Percentiles rank a stretch among this genome's conserved stretches.
Conservation (phyloP, 2,329 filamentous ascomycete species). For the Aspergillus phoenicis region DNA sequence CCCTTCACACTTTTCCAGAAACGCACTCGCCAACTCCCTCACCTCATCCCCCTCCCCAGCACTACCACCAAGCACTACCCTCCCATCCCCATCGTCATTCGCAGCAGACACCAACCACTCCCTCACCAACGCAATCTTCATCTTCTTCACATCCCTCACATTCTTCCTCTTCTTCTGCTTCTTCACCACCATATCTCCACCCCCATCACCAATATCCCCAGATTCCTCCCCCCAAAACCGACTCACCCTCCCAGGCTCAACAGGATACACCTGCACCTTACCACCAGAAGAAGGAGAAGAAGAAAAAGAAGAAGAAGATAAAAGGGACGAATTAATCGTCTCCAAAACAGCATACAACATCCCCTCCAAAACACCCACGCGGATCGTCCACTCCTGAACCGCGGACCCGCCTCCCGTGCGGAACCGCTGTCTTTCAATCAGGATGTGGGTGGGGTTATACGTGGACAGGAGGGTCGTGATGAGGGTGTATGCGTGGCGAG, state of each 20-base stretch:
- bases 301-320: too few species aligned
- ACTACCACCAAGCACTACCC: conserved; percentile 15
- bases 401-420: conserved; percentile 65
- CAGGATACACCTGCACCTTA: conserved; percentile 12
- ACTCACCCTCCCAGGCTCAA: conserved; percentile 22
- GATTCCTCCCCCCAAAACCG: conserved; percentile 35
- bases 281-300: background rate
- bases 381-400: conserved; percentile 79
- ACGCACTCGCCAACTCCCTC: conserved; percentile 29
- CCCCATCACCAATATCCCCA: conserved; percentile 29
- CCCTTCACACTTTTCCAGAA: conserved; percentile 34
- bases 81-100: conserved; percentile 6
- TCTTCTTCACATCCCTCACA: conserved; percentile 44
- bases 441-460: conserved; percentile 65
- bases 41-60: conserved; percentile 20
- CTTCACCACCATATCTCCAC: conserved; percentile 20
- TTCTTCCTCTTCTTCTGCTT: conserved; percentile 18
- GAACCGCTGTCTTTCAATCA: conserved; percentile 69
- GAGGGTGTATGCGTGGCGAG: conserved; percentile 58
- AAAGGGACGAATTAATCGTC: background rate
- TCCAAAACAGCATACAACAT: conserved; percentile 73
- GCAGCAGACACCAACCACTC: conserved; percentile 50
- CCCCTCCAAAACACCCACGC: conserved; percentile 78
- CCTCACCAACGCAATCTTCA: conserved; percentile 66
- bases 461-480: conserved; percentile 52